Evolutionary conservation across 169 alveolate species (phyloP), one percentile per base, ranked within the genome.

Genomic region (Theileria sp.): DNA sequence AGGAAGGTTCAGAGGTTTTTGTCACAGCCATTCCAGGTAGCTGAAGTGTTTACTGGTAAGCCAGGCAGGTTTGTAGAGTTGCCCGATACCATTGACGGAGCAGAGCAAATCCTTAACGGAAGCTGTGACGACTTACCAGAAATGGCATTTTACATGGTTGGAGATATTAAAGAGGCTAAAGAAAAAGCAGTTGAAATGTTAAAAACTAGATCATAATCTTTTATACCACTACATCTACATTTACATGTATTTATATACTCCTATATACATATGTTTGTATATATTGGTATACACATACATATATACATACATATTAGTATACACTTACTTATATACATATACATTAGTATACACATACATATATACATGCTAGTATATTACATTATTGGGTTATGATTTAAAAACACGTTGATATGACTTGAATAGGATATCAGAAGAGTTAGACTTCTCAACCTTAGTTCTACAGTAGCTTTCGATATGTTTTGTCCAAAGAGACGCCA

Each of bases 1-100:
- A 92, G 99, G 79, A 96, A 96, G 89, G 94, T 97, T 51, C 97
- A 94, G 89, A 90, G 96, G 51, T 97, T 96, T 96, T 92, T 97
- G 64, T 96, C 99, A 4, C 98, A 97, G 87, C 99, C 99, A 19
- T 97, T 97, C 98, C 92, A 92, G 77, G 98, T 97, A 88, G 96
- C 98, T 49, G 99, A 97, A 81, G 97, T 94, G 82, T 96, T 95
- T 93, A 95, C 99, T 3, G 99, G 99, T 34, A 95, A 93, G 87
- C 96, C 96, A 60, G 99, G 99, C 10, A 87, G 95, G 49, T 95
- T 95, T 76, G 99, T 97, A 44, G 97, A 93, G 32, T 89, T 96
- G 49, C 88, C 81, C 26, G 98, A 95, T 34, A 97, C 98, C 67
- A 93, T 97, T 71, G 91, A 81, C 44, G 98, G 98, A 44, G 87